A percentile compares a stretch with the other conserved stretches of the same genome.
Conservation (phyloP, 805 yeast genomes). For the Komagataella populi region DNA sequence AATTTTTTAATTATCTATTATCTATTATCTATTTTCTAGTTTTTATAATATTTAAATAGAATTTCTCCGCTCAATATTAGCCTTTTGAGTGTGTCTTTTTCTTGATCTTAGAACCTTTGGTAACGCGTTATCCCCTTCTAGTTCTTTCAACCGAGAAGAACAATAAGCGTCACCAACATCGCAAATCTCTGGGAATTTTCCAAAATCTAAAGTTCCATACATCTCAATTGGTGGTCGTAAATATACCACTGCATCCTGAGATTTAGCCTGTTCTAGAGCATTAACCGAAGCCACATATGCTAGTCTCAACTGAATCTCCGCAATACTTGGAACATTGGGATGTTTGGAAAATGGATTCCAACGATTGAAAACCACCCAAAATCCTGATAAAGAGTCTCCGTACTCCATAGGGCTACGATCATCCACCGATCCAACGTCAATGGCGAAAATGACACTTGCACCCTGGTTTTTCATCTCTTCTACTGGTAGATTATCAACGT, state of each 20-base stretch:
- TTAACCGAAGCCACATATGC: conserved; percentile 94
- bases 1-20: too few species aligned
- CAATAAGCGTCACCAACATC: conserved; percentile 72
- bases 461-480: conserved; percentile 85
- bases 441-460: conserved; percentile 77
- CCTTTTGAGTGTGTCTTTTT: neutral
- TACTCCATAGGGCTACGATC: conserved; percentile 81
- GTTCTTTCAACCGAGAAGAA: neutral
- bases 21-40: neutral
- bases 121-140: neutral
- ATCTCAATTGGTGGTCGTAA: conserved; percentile 89
- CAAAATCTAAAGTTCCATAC: conserved; percentile 86
- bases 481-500: conserved; percentile 87
- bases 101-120: neutral
- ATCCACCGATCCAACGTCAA: conserved; percentile 92
- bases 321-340: conserved; percentile 87
- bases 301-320: conserved; percentile 84
- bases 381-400: conserved; percentile 87
- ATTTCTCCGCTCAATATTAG: neutral
- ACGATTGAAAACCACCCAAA: conserved; percentile 79
- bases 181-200: conserved; percentile 81
- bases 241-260: conserved; percentile 73
- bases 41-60: neutral
- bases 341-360: conserved; percentile 82
- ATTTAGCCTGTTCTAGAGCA: conserved; percentile 80